Base-by-base conservation (phyloP, 2,329 filamentous ascomycete genomes). In the Lizonia empirigonia region DNA sequence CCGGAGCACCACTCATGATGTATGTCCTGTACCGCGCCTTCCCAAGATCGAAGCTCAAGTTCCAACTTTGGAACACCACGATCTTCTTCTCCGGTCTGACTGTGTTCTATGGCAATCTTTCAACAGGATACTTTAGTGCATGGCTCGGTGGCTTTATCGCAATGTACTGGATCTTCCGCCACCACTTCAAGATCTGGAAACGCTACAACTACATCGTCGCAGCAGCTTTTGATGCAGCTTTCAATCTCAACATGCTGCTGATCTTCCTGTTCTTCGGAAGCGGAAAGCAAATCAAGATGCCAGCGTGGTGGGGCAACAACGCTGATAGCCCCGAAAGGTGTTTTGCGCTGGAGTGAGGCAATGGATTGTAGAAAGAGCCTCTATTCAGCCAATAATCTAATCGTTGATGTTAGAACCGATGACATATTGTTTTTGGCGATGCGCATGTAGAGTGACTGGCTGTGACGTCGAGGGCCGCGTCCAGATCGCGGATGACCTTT, bases 231-330 rank as follows among this genome's bases (percentile, higher is more conserved):
- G 83, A 86, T 65, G 82, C 83, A 0, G 83, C 82, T 0, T 86
- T 84, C 63, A 86, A 86, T 63, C 71, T 85, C 16, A 84, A 84
- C 55, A 78, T 85, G 77, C 58, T 86, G 53, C 71, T 85, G 15
- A 79, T 85, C n/a, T 86, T 85, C 64, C 63, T 85, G 50, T 81
- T 80, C 53, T 84, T 85, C 58, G 80, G 82, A 1, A 78, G 79
- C 6, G 82, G 77, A 0, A 84, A 81, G 71, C 74, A 82, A 24
- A 70, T 85, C 7, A 74, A 69, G 13, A 85, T 85, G 83, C 82
- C 82, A n/a, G 65, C 82, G 53, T 86, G 84, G 84, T 86, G 83
- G 82, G 83, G 83, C 0, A 86, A 86, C 59, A 79, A 84, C 57
- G 76, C 69, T 22, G 71, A 76, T 15, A 82, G 73, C 45, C 79